Evolutionary conservation across 2,329 filamentous ascomycete species (phyloP), one percentile per base, ranked within the genome.

Genomic region (Chaetomium sp.): DNA sequence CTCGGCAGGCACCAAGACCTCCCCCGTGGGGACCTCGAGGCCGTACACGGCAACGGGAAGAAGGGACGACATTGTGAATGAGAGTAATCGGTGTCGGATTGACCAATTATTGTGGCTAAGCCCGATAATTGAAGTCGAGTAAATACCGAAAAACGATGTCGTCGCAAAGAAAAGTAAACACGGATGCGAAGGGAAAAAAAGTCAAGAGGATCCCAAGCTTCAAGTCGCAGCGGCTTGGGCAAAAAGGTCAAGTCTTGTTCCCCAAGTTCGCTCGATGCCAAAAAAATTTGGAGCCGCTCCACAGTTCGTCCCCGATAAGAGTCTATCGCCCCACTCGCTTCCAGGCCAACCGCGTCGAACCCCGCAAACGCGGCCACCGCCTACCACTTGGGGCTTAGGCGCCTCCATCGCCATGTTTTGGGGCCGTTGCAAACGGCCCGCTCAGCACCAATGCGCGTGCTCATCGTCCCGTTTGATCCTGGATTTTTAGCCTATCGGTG

Each of bases 21-120:
- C 89, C 69, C 88, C 89, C 65, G 89, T 81, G 66, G 91, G 91
- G 74, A 97, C 88, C 79, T 90, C 86, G 65, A 96, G 87, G 75
- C 91, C 91, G 72, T 94, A 99, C 71, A 97, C 80, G 71, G 88
- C 89, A 73, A 94, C 88, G 62, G 82, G 79, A 53, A 67, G 60
- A 67, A 80, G 69, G 62, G 78, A 71, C 72, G 80, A 75, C 81
- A 85, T 85, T 64, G 65, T 76, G 65, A 59, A 49, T 61, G 49
- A 34, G 35, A 49, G 37, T 46, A 54, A 42, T 41, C 27, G 19
- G 49, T 5, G 0, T n/a, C 11, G 27, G 36, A 49, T 34, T 6
- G 40, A 14, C 6, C 5, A 32, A 49, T 48, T 43, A 27, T 14
- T 50, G 19, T 34, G 5, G 19, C 19, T 27, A 27, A 27, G 19